Conservation (phyloP, 1,139 yeast genomes). For the Neolecta irregularis region DNA sequence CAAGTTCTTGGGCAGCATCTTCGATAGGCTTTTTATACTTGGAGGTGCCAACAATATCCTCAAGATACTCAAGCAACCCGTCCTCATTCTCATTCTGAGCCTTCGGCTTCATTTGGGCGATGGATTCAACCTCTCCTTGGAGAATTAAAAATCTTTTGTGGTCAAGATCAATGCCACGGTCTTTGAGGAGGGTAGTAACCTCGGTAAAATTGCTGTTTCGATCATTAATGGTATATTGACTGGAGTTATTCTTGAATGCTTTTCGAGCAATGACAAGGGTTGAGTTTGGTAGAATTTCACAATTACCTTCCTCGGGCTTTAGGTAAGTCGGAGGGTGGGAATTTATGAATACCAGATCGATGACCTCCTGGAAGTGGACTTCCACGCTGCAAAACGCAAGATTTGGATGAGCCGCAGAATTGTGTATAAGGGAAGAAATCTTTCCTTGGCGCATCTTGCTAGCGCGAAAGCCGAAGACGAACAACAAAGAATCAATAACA, state of each 20-base stretch:
- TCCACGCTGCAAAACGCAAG: constrained; percentile 75
- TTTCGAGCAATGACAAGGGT: constrained; percentile 60
- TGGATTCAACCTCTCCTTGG: constrained; percentile 97
- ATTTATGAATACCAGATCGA: constrained; percentile 32
- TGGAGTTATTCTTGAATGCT: constrained; percentile 61
- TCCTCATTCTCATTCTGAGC: constrained; percentile 89
- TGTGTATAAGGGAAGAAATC: constrained; percentile 77
- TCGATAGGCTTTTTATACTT: constrained; percentile 67
- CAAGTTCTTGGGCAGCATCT: constrained; percentile 43
- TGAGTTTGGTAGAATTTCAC: constrained; percentile 36
- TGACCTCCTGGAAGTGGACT: constrained; percentile 70
- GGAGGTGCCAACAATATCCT: constrained; percentile 92
- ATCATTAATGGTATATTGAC: constrained; percentile 63
- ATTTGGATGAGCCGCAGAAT: constrained; percentile 48
- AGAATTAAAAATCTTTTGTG: constrained; percentile 86
- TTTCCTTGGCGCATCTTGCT: constrained; percentile 94
- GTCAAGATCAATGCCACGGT: constrained; percentile 85
- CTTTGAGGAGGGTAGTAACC: constrained; percentile 58
- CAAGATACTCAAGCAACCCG: constrained; percentile 83
- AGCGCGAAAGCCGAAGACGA: constrained; percentile 95
- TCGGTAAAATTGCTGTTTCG: constrained; percentile 58
- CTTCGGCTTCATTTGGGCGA: constrained; percentile 96
- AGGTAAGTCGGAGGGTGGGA: constrained; percentile 13
- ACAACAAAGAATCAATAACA: constrained; percentile 87
- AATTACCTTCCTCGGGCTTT: constrained; percentile 29